Percentiles rank a stretch among this genome's conserved stretches.
phyloP scores from a whole-genome alignment of 2,329 filamentous ascomycete genomes.

The Neoascochyta sp. region DNA sequence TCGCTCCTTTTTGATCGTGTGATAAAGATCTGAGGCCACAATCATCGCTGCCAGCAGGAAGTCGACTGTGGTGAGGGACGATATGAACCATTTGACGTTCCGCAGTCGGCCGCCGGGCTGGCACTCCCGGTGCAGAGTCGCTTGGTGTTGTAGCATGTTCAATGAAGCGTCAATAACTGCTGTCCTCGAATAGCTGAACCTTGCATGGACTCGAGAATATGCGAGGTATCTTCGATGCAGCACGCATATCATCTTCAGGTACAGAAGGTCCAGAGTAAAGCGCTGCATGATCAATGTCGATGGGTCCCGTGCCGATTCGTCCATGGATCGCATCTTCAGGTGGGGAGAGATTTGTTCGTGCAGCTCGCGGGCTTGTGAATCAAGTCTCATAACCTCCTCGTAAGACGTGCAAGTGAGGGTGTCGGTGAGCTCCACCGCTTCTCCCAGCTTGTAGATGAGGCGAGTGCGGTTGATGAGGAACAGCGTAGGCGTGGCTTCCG shows the following conservation, averaged over 20 bases:
- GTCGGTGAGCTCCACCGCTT: slow-evolving; percentile 64
- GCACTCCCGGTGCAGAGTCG: slow-evolving; percentile 70
- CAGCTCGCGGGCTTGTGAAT: slow-evolving; percentile 55
- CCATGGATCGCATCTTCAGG: slow-evolving; percentile 69
- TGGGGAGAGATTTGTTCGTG: slow-evolving; percentile 71
- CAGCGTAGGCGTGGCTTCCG: slow-evolving; percentile 70
- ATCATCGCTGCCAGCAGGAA: slow-evolving; percentile 85
- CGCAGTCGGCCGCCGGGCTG: slow-evolving; percentile 67
- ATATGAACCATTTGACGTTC: slow-evolving; percentile 73
- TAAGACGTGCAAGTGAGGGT: slow-evolving; percentile 60
- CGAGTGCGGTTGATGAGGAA: slow-evolving; percentile 74
- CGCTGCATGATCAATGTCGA: slow-evolving; percentile 70
- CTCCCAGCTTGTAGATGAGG: slow-evolving; percentile 65
- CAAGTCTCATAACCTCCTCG: slow-evolving; percentile 59
- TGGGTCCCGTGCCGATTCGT: slow-evolving; percentile 69
- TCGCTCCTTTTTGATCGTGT: slow-evolving; percentile 51
- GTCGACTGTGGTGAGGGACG: slow-evolving; percentile 75
- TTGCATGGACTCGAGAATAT: slow-evolving; percentile 67
- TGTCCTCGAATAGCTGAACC: slow-evolving; percentile 79
- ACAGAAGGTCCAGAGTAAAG: slow-evolving; percentile 78
- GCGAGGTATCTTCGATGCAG: slow-evolving; percentile 83
- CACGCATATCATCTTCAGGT: slow-evolving; percentile 83
- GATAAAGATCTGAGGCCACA: slow-evolving; percentile 76
- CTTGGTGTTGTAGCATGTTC: slow-evolving; percentile 73
- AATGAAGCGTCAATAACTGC: slow-evolving; percentile 84